phyloP scores from a whole-genome alignment of 176 grass and related monocot genomes.

The Miscanthus lutarioriparius region DNA sequence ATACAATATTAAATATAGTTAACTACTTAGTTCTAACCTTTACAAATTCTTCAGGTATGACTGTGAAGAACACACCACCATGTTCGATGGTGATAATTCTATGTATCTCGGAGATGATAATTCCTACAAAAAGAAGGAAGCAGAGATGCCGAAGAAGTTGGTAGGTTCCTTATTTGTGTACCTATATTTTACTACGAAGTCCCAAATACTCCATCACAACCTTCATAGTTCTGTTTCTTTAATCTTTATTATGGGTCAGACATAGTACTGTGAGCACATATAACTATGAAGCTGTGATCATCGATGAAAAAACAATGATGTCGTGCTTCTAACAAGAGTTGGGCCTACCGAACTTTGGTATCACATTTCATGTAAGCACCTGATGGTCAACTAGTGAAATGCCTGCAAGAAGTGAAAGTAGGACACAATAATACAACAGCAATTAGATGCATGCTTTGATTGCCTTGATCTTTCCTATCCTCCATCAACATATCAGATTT shows the following conservation, averaged over 20 bases:
- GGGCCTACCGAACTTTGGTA: constrained; percentile 5
- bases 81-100: constrained; percentile 83
- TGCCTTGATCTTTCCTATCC: not conserved
- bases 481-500: not conserved
- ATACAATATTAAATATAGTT: constrained; percentile 5
- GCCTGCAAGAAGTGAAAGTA: constrained; percentile 6
- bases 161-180: constrained; percentile 46
- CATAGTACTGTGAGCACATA: not conserved
- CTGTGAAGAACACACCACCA: constrained; percentile 88
- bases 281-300: constrained; percentile 21
- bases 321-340: not conserved
- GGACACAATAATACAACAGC: not conserved
- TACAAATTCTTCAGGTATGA: constrained; percentile 75
- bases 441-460: not conserved
- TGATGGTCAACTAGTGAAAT: constrained; percentile 1
- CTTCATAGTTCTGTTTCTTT: constrained; percentile 20
- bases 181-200: not conserved
- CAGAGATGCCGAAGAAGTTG: constrained; percentile 79
- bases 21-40: constrained; percentile 24
- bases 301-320: not conserved
- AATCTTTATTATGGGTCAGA: not conserved
- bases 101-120: constrained; percentile 77
- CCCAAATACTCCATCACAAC: constrained; percentile 1
- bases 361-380: constrained; percentile 5
- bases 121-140: constrained; percentile 86